phyloP scores from a whole-genome alignment of 257 asterid genomes.

The Forsythia viridissima region DNA sequence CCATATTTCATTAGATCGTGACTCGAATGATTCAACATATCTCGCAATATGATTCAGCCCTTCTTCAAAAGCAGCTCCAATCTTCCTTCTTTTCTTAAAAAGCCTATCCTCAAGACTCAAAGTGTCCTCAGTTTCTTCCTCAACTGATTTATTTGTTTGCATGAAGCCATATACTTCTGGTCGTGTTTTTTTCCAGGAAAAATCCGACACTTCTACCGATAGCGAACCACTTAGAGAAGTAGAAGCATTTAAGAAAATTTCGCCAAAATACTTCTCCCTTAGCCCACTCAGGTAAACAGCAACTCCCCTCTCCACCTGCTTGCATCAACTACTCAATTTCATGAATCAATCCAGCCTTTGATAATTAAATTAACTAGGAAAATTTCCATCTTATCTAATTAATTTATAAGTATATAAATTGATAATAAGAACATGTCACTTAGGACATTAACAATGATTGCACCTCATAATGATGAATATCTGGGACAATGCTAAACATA shows the following conservation, averaged over 20 bases:
- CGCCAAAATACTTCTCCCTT: constrained; percentile 94
- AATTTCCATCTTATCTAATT: background rate
- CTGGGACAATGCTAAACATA: background rate
- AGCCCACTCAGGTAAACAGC: constrained; percentile 86
- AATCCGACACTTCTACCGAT: constrained; percentile 40
- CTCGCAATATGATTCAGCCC: constrained; percentile 94
- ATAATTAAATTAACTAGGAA: constrained; percentile 17
- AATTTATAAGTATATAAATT: background rate
- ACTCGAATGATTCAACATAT: constrained; percentile 93
- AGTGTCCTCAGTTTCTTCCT: constrained; percentile 39
- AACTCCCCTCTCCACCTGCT: constrained; percentile 90
- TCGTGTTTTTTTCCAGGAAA: constrained; percentile 32
- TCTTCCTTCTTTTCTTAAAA: constrained; percentile 32
- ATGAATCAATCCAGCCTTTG: constrained; percentile 26
- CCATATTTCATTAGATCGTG: constrained; percentile 93
- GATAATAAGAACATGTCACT: background rate
- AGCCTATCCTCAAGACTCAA: constrained; percentile 36
- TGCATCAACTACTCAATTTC: constrained; percentile 28
- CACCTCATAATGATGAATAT: constrained; percentile 2
- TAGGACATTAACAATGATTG: constrained; percentile 3
- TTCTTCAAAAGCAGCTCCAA: constrained; percentile 53
- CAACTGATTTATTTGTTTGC: constrained; percentile 39
- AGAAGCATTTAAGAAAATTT: constrained; percentile 82
- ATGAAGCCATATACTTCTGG: constrained; percentile 31
- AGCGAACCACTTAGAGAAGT: constrained; percentile 58